Conservation (phyloP, 2,329 filamentous ascomycete genomes). For the Ascocoryne sarcoides region DNA sequence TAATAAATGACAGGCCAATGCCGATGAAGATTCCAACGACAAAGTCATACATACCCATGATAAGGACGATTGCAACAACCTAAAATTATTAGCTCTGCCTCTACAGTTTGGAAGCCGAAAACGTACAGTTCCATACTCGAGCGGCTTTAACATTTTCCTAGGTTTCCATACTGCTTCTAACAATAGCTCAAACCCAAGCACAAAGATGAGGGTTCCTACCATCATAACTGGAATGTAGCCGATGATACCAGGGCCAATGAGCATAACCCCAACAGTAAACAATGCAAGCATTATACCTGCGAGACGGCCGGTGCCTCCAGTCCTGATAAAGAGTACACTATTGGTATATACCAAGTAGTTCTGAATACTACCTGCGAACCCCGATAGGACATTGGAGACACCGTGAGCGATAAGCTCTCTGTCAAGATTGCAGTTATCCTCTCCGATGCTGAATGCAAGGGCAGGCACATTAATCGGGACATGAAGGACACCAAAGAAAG, state of each 20-base stretch:
- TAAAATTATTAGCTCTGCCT: conserved; percentile 28
- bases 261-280: conserved; percentile 72
- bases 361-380: conserved; percentile 77
- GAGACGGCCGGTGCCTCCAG: conserved; percentile 77
- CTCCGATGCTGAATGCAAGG: conserved; percentile 78
- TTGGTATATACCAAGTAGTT: conserved; percentile 99
- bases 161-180: conserved; percentile 83
- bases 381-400: conserved; percentile 85
- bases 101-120: not conserved
- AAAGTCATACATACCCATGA: conserved; percentile 97
- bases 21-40: conserved; percentile 89
- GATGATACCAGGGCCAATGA: conserved; percentile 79
- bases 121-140: conserved; percentile 79
- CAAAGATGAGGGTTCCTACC: conserved; percentile 89
- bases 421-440: conserved; percentile 88
- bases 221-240: conserved; percentile 96
- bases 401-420: conserved; percentile 88
- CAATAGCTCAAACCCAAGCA: conserved; percentile 86
- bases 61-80: conserved; percentile 79
- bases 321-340: conserved; percentile 91
- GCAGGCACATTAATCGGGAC: conserved; percentile 98
- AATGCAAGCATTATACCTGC: conserved; percentile 78
- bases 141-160: conserved; percentile 73
- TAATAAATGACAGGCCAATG: conserved; percentile 83
- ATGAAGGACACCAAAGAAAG: conserved; percentile 94